phyloP scores from a whole-genome alignment of 129 eudicot species.

The Arctium lappa region DNA sequence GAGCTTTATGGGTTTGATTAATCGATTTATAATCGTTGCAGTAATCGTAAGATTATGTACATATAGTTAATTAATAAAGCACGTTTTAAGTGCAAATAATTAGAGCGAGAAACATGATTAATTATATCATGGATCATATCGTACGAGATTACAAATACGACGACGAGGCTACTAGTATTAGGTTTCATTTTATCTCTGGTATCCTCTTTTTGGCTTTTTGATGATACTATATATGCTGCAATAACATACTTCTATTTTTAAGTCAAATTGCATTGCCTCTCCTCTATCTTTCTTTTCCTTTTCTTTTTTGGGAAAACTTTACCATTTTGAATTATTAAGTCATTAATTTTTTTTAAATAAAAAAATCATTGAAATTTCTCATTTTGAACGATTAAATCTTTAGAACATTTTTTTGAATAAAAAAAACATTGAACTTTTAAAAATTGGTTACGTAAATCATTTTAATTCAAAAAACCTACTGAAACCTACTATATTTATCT shows the following conservation, averaged over 20 bases:
- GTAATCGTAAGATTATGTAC: neutral
- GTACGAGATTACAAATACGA: neutral
- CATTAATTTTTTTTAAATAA: too few relatives aligned
- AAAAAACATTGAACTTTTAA: too few relatives aligned
- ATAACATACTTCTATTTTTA: neutral
- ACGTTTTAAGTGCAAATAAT: neutral
- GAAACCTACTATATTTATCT: too few relatives aligned
- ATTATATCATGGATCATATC: neutral
- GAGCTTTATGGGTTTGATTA: constrained; percentile 73
- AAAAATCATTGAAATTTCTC: too few relatives aligned
- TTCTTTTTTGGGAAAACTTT: too few relatives aligned
- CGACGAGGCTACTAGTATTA: neutral
- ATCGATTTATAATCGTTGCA: neutral
- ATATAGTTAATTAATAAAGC: neutral
- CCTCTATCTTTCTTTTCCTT: neutral
- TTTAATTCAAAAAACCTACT: too few relatives aligned
- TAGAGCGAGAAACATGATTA: neutral
- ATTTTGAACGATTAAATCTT: too few relatives aligned
- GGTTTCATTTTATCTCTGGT: neutral
- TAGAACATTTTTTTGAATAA: too few relatives aligned
- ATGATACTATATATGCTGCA: neutral
- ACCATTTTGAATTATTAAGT: too few relatives aligned
- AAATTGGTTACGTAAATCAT: too few relatives aligned
- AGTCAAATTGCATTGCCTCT: neutral
- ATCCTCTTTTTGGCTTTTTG: neutral